A percentile compares a stretch with the other conserved stretches of the same genome.
These are phyloP conservation scores for Termitomyces sp. DNA, from an alignment of 768 basidiomycete species.

Conservation along the genomic window DNA sequence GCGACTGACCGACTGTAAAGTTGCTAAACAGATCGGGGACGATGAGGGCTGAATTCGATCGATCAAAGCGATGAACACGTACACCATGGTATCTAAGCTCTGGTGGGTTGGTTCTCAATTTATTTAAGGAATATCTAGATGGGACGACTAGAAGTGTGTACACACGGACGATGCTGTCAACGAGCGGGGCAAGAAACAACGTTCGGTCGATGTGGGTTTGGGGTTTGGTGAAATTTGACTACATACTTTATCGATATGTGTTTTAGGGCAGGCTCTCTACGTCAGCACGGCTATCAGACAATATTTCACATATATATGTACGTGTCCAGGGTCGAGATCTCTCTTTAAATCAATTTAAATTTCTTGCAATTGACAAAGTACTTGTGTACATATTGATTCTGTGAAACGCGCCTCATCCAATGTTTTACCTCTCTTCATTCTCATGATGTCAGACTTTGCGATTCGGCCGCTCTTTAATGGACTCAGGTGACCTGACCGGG, in stretches of 20 bases:
- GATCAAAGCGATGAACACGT: constrained; percentile 32
- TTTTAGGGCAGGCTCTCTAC: constrained; percentile 30
- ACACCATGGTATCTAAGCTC: constrained; percentile 76
- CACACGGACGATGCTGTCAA: constrained; percentile 22
- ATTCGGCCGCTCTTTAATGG: neutral
- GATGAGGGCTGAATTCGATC: constrained; percentile 23
- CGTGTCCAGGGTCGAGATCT: neutral
- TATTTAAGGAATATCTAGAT: constrained; percentile 19
- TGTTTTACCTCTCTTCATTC: neutral
- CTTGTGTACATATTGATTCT: neutral
- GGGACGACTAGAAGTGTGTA: constrained; percentile 18
- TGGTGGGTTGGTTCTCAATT: constrained; percentile 21
- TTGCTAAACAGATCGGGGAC: constrained; percentile 48
- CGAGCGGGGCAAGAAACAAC: constrained; percentile 17
- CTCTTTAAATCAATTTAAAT: neutral
- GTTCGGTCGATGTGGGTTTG: constrained; percentile 35
- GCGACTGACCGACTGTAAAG: constrained; percentile 77
- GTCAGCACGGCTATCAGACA: neutral
- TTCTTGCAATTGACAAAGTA: neutral
- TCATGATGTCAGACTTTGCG: neutral
- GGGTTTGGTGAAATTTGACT: constrained; percentile 24
- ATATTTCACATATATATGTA: neutral
- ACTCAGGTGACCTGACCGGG: neutral
- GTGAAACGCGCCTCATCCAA: neutral
- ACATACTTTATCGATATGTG: constrained; percentile 36